Evolutionary conservation across 306 rosid species (phyloP), one percentile per base, ranked within the genome.

Genomic region (Arachis hypogaea): DNA sequence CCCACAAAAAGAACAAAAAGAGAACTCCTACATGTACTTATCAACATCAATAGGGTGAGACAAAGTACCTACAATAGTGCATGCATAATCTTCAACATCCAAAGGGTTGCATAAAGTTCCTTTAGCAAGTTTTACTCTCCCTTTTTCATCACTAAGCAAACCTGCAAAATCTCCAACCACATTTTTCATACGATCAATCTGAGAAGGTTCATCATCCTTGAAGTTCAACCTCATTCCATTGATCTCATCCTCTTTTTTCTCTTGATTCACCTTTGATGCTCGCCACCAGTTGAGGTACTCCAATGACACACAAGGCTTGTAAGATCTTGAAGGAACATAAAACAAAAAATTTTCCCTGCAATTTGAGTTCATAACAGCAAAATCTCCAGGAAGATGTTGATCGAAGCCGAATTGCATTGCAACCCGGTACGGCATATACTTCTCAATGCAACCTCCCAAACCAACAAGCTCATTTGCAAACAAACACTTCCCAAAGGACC

Each of bases 321-420:
- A 75, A 16, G 11, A 43, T 64, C 45, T 59, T 12, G 82, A 16
- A 22, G 81, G 82, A 66, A 82, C 75, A 59, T 67, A 85, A 6
- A 85, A 59, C 54, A 62, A 64, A 40, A 72, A 50, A 6, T 62
- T 71, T 56, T 1, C 66, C 14, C 6, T 63, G 33, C 54, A 51
- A 51, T n/a, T n/a, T 73, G 22, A 12, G 30, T 10, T 9, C 63
- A 12, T 36, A 41, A 43, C 12, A 59, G 50, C 69, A 14, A 61
- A 59, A n/a, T 71, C 69, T 7, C 64, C 18, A 1, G 84, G 86
- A 40, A 82, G 5, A 59, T 78, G 85, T 71, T 84, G 85, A 54
- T 87, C 84, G 40, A 77, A 57, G 28, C 86, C 88, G 57, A 86
- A 83, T 59, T 79, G 87, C 84, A 78, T 68, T 16, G 82, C 80